phyloP scores from a whole-genome alignment of 2,329 filamentous ascomycete genomes.

The Pseudogymnoascus sp. region DNA sequence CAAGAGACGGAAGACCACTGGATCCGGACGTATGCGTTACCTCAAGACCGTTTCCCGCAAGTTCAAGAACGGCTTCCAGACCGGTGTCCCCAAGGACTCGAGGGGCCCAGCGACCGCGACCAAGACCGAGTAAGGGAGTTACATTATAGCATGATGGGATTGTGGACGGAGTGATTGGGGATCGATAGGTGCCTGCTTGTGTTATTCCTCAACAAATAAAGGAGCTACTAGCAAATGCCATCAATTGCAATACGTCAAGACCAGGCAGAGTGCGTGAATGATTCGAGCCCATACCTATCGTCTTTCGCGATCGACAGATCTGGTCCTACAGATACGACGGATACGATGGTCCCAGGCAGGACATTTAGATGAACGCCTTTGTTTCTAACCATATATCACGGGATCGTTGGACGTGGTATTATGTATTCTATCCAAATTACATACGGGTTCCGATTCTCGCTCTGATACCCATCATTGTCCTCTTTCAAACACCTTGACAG shows the following conservation, averaged over 20 bases:
- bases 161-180: conserved; percentile 27
- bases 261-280: conserved; percentile 3
- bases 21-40: conserved; percentile 91
- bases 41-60: conserved; percentile 85
- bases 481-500: conserved; percentile 75
- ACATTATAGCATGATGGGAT: conserved; percentile 27
- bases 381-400: background rate
- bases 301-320: background rate
- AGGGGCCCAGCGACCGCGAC: conserved; percentile 46
- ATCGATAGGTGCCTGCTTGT: conserved; percentile 24
- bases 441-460: background rate
- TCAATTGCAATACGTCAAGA: conserved; percentile 21
- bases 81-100: conserved; percentile 75
- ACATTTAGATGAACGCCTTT: background rate
- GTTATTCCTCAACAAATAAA: conserved; percentile 23
- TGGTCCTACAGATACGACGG: background rate
- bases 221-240: conserved; percentile 28
- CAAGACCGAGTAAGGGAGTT: conserved; percentile 31
- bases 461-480: conserved; percentile 44
- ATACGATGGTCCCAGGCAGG: background rate
- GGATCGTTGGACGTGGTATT: conserved; percentile 1
- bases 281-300: background rate
- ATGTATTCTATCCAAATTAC: conserved; percentile 8
- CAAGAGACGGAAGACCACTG: conserved; percentile 99
- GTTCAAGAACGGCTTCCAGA: conserved; percentile 98